Evolutionary conservation across 495 filamentous ascomycete species (phyloP).

Genomic region (Copromyces sp.): DNA sequence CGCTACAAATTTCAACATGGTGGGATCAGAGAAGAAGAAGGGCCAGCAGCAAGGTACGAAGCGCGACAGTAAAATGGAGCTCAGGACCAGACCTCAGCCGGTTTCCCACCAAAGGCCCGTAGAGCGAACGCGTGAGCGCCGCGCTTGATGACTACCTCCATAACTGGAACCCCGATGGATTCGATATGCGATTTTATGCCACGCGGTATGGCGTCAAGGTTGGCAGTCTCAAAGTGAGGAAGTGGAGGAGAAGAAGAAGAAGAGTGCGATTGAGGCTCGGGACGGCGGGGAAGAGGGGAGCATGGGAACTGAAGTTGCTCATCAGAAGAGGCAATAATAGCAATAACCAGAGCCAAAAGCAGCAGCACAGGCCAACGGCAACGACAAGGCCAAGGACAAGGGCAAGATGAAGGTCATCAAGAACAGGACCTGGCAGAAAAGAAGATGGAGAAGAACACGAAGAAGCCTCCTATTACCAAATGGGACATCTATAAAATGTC

Average conservation of each 20-base stretch:
- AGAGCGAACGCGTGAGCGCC: background rate
- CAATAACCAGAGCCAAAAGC: background rate
- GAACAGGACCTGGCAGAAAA: background rate
- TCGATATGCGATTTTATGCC: background rate
- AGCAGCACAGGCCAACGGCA: background rate
- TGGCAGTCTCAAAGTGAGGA: background rate
- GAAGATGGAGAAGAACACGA: background rate
- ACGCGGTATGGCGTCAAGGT: background rate
- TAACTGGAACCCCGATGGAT: background rate
- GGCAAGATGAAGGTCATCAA: background rate
- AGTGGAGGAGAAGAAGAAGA: background rate
- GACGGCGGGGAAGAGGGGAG: background rate
- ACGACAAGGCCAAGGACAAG: background rate
- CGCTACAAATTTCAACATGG: background rate
- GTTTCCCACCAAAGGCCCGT: background rate
- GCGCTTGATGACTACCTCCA: background rate
- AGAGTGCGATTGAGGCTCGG: background rate
- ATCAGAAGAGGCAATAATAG: background rate
- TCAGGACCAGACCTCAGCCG: background rate
- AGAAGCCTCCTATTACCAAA: background rate
- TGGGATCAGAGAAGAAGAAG: background rate
- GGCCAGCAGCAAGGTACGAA: background rate
- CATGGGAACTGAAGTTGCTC: background rate
- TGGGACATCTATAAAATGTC: background rate
- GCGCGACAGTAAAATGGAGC: background rate